These are phyloP conservation scores for Paramecium biaurelia DNA, from an alignment of 73 alveolate genomes.

Conservation along the genomic window DNA sequence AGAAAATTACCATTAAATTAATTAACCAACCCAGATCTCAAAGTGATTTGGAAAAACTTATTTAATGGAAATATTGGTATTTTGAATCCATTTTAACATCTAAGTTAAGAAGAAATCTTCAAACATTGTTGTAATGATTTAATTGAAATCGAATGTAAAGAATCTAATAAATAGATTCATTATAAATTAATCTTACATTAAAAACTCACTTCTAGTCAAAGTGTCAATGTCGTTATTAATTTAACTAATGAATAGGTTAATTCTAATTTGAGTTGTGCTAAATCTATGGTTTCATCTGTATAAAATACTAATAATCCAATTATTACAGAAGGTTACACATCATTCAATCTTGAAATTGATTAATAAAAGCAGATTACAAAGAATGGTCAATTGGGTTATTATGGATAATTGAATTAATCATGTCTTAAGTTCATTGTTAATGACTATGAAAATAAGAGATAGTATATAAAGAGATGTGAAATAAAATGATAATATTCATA, in stretches of 20 bases:
- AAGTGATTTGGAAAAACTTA: background rate
- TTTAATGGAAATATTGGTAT: background rate
- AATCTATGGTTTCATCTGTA: slow-evolving; percentile 15
- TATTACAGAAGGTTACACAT: background rate
- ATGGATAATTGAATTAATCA: background rate
- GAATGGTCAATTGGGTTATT: background rate
- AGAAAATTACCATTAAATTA: background rate
- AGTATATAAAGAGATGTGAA: background rate
- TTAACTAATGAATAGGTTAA: background rate
- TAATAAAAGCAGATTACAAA: background rate
- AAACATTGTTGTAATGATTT: slow-evolving; percentile 34
- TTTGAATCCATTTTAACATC: slow-evolving; percentile 8
- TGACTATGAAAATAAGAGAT: background rate
- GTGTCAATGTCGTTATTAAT: background rate
- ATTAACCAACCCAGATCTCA: background rate
- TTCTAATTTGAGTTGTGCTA: background rate
- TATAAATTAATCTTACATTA: background rate
- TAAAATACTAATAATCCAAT: background rate
- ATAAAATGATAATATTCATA: background rate
- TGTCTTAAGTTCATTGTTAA: background rate
- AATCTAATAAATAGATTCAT: background rate
- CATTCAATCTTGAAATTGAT: background rate
- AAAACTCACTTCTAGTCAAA: background rate
- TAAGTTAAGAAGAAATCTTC: background rate
- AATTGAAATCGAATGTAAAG: background rate